Conservation (phyloP, 1,284 basidiomycete genomes). For the Puccinia horiana region DNA sequence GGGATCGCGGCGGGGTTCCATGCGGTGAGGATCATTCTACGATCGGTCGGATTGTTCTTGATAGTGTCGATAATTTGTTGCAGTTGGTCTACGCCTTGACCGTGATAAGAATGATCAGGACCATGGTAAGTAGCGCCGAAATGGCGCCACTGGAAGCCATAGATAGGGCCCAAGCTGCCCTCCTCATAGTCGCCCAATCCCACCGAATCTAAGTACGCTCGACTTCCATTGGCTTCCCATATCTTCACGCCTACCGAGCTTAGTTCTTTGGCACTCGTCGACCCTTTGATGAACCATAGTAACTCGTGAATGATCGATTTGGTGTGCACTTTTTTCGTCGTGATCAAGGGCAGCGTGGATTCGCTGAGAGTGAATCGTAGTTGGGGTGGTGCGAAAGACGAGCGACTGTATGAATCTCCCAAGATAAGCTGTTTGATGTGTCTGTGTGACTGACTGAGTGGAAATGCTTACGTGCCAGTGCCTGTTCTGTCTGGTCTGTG, state of each 20-base stretch:
- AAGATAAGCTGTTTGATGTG: too few relatives aligned
- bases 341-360: conserved; percentile 78
- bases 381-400: conserved; percentile 82
- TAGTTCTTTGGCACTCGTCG: conserved; percentile 77
- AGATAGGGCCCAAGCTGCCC: conserved; percentile 93
- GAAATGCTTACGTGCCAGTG: conserved; percentile 73
- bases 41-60: conserved; percentile 86
- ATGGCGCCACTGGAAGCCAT: conserved; percentile 98
- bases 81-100: conserved; percentile 91
- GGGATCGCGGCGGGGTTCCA: conserved; percentile 96
- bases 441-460: too few relatives aligned
- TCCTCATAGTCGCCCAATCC: conserved; percentile 80
- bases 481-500: conserved; percentile 82
- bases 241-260: conserved; percentile 86
- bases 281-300: conserved; percentile 88
- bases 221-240: conserved; percentile 95
- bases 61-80: conserved; percentile 86
- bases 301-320: conserved; percentile 92
- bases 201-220: conserved; percentile 79
- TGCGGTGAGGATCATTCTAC: conserved; percentile 91
- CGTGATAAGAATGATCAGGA: conserved; percentile 77
- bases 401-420: conserved; percentile 59
- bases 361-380: conserved; percentile 80
- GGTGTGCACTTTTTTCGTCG: conserved; percentile 91
- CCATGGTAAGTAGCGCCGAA: conserved; percentile 88